phyloP scores from a whole-genome alignment of 257 asterid genomes.

The Solanum chiquidenum region DNA sequence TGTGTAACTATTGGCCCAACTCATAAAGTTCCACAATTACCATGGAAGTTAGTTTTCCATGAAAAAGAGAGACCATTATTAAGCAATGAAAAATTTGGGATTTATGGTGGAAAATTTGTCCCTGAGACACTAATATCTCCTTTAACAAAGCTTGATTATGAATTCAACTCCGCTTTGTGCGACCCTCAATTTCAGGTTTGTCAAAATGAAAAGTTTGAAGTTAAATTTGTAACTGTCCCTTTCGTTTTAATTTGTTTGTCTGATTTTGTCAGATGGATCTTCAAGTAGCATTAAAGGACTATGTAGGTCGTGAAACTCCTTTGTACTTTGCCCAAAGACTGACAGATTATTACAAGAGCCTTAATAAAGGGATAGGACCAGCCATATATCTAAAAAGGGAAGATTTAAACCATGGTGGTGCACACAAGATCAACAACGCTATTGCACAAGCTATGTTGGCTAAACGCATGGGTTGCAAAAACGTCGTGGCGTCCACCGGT shows the following conservation, averaged over 20 bases:
- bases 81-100: conserved; percentile 48
- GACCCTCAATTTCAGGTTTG: conserved; percentile 52
- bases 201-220: not conserved
- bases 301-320: conserved; percentile 77
- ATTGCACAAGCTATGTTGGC: conserved; percentile 86
- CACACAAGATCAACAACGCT: conserved; percentile 85
- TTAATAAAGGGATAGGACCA: conserved; percentile 40
- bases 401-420: conserved; percentile 63
- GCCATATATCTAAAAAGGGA: conserved; percentile 70
- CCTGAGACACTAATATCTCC: conserved; percentile 51
- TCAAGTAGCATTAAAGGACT: conserved; percentile 38
- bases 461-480: conserved; percentile 45
- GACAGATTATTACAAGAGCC: conserved; percentile 42
- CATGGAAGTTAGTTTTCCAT: not conserved
- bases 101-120: conserved; percentile 62
- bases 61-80: conserved; percentile 2
- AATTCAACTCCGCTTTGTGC: conserved; percentile 25
- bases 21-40: not conserved
- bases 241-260: too few species aligned
- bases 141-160: conserved; percentile 42
- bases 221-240: not conserved
- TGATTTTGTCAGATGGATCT: conserved; percentile 30
- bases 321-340: conserved; percentile 61
- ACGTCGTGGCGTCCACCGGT: conserved; percentile 54
- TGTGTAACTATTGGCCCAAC: not conserved